Conservation (phyloP, 441 rosid genomes). For the Lepidium campestre region DNA sequence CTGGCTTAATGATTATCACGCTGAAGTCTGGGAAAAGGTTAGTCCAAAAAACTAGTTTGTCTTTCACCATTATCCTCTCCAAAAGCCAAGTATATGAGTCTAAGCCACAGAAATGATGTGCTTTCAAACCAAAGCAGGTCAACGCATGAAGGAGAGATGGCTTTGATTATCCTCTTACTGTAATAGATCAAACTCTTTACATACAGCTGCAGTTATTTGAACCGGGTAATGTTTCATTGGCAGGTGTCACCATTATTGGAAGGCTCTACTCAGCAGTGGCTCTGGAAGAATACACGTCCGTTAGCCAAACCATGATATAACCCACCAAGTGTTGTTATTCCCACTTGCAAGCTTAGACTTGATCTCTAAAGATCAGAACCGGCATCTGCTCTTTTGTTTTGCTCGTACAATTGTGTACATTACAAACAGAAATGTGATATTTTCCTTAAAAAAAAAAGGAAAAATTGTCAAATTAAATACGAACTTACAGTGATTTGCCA, state of each 20-base stretch:
- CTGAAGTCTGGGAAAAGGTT: slow-evolving; percentile 93
- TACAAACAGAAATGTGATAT: background rate
- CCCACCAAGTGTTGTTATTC: background rate
- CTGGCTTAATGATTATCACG: slow-evolving; percentile 82
- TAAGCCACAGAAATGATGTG: background rate
- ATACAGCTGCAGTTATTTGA: background rate
- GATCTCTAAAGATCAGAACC: background rate
- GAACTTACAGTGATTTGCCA: no score
- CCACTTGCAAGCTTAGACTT: slow-evolving; percentile 7
- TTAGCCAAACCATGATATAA: slow-evolving; percentile 37
- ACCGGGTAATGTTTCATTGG: background rate
- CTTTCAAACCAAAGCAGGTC: background rate
- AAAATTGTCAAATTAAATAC: no score
- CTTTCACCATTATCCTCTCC: background rate
- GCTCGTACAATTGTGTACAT: slow-evolving; percentile 4
- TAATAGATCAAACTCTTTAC: background rate
- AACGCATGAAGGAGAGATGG: background rate
- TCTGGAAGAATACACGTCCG: slow-evolving; percentile 73
- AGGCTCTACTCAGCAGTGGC: slow-evolving; percentile 75
- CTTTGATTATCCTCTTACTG: background rate
- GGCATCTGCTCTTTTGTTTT: background rate
- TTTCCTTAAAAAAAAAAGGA: background rate
- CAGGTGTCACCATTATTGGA: slow-evolving; percentile 87
- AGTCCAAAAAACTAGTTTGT: background rate
- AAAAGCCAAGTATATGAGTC: background rate